These are phyloP conservation scores for Boletellus emodensis DNA, from an alignment of 768 basidiomycete genomes.

Conservation along the genomic window DNA sequence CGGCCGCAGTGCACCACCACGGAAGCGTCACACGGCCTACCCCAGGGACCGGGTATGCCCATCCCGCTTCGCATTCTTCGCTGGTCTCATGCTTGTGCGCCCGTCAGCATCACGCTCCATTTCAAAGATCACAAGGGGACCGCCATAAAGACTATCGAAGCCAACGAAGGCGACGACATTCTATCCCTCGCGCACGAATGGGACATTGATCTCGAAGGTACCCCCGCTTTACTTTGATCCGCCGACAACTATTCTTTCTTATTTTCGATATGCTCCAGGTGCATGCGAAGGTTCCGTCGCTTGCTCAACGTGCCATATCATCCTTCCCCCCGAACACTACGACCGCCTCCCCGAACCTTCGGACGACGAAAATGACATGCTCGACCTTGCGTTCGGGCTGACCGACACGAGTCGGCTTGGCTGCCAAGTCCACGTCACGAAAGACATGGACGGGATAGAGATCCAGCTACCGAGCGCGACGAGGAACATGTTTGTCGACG, in stretches of 20 bases:
- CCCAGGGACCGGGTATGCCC: constrained; percentile 61
- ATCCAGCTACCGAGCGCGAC: constrained; percentile 89
- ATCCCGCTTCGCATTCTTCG: neutral
- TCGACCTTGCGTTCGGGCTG: constrained; percentile 96
- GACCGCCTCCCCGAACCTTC: constrained; percentile 88
- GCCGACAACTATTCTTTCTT: neutral
- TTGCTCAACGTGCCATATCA: constrained; percentile 96
- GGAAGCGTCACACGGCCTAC: constrained; percentile 56
- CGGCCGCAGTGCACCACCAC: constrained; percentile 34
- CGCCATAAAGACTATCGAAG: constrained; percentile 84
- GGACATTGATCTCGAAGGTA: constrained; percentile 94
- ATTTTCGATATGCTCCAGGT: constrained; percentile 43
- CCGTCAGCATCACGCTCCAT: constrained; percentile 73
- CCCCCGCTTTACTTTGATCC: constrained; percentile 23
- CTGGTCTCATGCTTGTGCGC: neutral
- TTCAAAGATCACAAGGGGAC: constrained; percentile 88
- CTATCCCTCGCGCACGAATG: constrained; percentile 90
- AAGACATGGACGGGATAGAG: constrained; percentile 78
- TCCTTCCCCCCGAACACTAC: constrained; percentile 61
- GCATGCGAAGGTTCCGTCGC: constrained; percentile 97
- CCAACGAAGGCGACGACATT: constrained; percentile 90
- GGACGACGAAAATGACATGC: constrained; percentile 98
- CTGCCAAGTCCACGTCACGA: constrained; percentile 75
- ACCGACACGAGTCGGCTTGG: constrained; percentile 88
- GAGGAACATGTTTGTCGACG: constrained; percentile 96